These are phyloP conservation scores for Nannochloris sp. DNA, from an alignment of 139 green algal genomes.

Conservation along the genomic window DNA sequence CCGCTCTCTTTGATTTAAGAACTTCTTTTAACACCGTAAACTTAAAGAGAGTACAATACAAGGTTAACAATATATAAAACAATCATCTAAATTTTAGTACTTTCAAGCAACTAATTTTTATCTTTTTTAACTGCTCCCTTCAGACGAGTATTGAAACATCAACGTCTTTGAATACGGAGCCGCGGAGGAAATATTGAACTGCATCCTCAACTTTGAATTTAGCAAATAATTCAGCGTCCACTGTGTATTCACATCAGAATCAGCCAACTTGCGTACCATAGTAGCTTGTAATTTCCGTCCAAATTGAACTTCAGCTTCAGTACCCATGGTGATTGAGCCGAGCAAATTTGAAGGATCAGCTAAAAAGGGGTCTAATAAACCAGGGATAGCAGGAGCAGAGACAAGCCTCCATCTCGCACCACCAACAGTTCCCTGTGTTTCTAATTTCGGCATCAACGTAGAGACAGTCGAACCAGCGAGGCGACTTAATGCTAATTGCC, in stretches of 20 bases:
- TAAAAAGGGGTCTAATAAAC: slow-evolving; percentile 46
- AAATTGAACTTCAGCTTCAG: slow-evolving; percentile 89
- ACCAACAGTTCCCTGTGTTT: slow-evolving; percentile 72
- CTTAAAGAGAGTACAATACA: background rate
- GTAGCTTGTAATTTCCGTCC: slow-evolving; percentile 53
- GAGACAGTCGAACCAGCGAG: slow-evolving; percentile 80
- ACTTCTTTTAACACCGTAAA: too few species aligned
- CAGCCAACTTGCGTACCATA: slow-evolving; percentile 70
- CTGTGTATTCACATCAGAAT: slow-evolving; percentile 65
- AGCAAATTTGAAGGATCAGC: slow-evolving; percentile 34
- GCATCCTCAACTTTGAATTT: slow-evolving; percentile 67
- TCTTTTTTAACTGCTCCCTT: slow-evolving; percentile 22
- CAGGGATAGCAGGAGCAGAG: slow-evolving; percentile 71
- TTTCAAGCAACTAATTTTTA: too few species aligned
- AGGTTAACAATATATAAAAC: background rate
- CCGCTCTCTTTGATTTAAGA: too few species aligned
- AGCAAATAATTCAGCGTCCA: slow-evolving; percentile 81
- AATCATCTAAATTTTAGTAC: background rate
- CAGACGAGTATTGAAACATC: slow-evolving; percentile 73
- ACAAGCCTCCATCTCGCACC: slow-evolving; percentile 80
- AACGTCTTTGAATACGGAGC: slow-evolving; percentile 59
- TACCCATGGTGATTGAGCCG: slow-evolving; percentile 57
- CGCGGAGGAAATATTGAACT: slow-evolving; percentile 62
- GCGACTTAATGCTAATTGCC: slow-evolving; percentile 81
- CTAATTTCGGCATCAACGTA: slow-evolving; percentile 89